Conservation (phyloP, 2,329 filamentous ascomycete genomes). For the Penicillium brevicompactum region DNA sequence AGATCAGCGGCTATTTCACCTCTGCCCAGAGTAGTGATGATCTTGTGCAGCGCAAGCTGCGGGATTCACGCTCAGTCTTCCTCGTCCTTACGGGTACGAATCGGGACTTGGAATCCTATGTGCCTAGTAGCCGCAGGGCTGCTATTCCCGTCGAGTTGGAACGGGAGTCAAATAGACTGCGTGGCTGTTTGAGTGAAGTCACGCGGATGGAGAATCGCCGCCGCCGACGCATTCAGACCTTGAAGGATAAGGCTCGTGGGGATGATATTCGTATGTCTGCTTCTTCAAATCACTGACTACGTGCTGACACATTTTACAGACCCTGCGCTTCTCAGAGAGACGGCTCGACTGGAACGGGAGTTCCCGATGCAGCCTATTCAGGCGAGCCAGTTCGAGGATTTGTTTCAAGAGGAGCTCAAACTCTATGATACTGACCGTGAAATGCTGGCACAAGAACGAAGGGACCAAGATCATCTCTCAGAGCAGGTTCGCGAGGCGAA, state of each 20-base stretch:
- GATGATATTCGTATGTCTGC: conserved; percentile 75
- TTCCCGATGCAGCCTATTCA: conserved; percentile 83
- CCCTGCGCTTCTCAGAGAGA: conserved; percentile 77
- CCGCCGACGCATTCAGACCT: conserved; percentile 73
- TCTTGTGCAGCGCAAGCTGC: conserved; percentile 76
- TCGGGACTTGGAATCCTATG: conserved; percentile 79
- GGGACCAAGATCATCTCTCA: conserved; percentile 74
- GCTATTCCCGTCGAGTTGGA: conserved; percentile 81
- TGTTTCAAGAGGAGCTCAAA: conserved; percentile 81
- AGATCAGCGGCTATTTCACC: conserved; percentile 86
- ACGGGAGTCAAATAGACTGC: conserved; percentile 73
- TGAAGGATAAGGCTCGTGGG: conserved; percentile 76
- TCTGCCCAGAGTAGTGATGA: conserved; percentile 68
- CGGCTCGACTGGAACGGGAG: conserved; percentile 79
- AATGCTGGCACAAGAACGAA: conserved; percentile 68
- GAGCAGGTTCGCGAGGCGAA: conserved; percentile 74
- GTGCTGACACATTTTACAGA: conserved; percentile 44
- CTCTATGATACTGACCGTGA: conserved; percentile 79
- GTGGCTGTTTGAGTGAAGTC: conserved; percentile 82
- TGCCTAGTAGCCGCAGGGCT: conserved; percentile 79
- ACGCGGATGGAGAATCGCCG: conserved; percentile 79
- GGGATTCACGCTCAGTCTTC: conserved; percentile 73
- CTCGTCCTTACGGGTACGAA: conserved; percentile 77
- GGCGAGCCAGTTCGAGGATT: conserved; percentile 85
- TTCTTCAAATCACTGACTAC: background rate